Evolutionary conservation across 164 flowering plant genomes (phyloP), one percentile per base, ranked within the genome.

Genomic region (Berberis thunbergii): DNA sequence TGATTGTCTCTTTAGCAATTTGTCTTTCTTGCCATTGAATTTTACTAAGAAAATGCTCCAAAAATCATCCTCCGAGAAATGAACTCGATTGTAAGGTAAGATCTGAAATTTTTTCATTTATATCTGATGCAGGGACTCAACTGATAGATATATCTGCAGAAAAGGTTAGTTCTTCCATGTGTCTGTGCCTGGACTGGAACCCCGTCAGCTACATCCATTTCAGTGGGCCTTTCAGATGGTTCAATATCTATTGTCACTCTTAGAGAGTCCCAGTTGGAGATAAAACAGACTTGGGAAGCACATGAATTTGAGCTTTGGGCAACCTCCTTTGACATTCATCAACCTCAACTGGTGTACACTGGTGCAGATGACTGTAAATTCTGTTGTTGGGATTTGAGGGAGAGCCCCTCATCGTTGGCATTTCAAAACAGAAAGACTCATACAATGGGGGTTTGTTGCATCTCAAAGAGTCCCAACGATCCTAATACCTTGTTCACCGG

Each of bases 251-350:
- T 86, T 40, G 45, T 75, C 58, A 80, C 93, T 45, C 49, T 80
- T 45, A 6, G 61, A 45, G 97, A 91, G 63, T 77, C 91, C 26
- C 67, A 74, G 50, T 67, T 88, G 39, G 65, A 75, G 62, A 55
- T 67, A 54, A 55, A 62, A 45, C 77, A 82, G 70, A 68, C 78
- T 54, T 95, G 99, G 99, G 76, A 87, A 75, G 96, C 88, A 7
- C 99, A 91, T 73, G 96, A 89, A 3, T 91, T 83, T 76, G 97
- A 95, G 77, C 50, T 87, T 4, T 95, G 97, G 97, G 76, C 96
- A 1, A 68, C 97, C 65, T 70, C 84, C 12, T 89, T 91, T 62
- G 97, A 91, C 60, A 62, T 74, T 67, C 89, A 91, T 67, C 92
- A 83, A 59, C 96, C 96, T 5, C 74, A 83, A 2, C 66, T 95